Base-by-base conservation (phyloP, 805 yeast species). In the Diddensiella caesifluorescens region DNA sequence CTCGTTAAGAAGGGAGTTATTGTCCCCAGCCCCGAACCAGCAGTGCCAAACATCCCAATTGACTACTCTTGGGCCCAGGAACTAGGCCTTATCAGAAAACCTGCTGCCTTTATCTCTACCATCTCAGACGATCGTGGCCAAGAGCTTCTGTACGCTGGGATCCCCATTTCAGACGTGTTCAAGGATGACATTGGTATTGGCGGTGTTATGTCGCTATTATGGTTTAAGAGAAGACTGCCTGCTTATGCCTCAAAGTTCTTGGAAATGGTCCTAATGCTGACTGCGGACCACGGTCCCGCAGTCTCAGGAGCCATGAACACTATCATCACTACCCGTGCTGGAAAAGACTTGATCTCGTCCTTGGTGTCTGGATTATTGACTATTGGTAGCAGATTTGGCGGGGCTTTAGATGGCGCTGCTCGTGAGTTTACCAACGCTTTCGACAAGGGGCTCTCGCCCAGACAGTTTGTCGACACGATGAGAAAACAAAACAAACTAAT, bases 61-160 rank as follows among this genome's bases (percentile, higher is more conserved):
- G 73, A 68, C 56, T 68, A 69, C 58, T 59, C 71, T 18, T 68
- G 73, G 73, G 73, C 73, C 29, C 69, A 67, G 58, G 69, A 69
- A 57, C 65, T 68, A 22, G 73, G 73, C 29, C 60, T 68, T 35
- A 64, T 68, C 45, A 65, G 73, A 45, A 69, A 69, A 58, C 73
- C 73, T 7, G 73, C 73, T 34, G 68, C 70, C 9, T 68, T 68
- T 56, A 68, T 68, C 52, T 68, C 72, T 35, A 69, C 73, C 25
- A 68, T 68, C 46, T 67, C 73, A 32, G 73, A 68, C 47, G 73
- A 68, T 55, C 68, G 73, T 48, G 73, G 73, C 40, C 71, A 67
- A 51, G 73, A 68, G 58, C 59, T 68, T 31, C 55, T 64, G 23
- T 68, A 68, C 48, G 73, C 73, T 29, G 73, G 73, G 23, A 63